Evolutionary conservation across 768 basidiomycete genomes (phyloP).

Genomic region (Lyophyllum decastes): DNA sequence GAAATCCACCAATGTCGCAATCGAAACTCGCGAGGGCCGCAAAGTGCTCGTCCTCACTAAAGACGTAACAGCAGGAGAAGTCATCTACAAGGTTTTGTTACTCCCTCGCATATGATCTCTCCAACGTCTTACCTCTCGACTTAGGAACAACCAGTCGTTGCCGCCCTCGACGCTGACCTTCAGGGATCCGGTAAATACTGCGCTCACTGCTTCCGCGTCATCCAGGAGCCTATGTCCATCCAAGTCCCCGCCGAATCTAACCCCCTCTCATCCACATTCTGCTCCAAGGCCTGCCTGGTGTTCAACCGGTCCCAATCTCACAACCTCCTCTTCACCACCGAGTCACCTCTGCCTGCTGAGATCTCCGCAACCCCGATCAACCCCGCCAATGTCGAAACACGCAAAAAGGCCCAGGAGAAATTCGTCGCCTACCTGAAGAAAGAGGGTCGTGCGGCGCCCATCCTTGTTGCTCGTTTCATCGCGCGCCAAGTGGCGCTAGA

Average conservation of each 20-base stretch:
- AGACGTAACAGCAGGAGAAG: constrained; percentile 69
- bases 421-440: constrained; percentile 58
- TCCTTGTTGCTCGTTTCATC: constrained; percentile 72
- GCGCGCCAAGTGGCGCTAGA: constrained; percentile 71
- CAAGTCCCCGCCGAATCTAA: constrained; percentile 44
- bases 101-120: not conserved
- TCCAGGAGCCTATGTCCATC: constrained; percentile 49
- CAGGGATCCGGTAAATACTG: constrained; percentile 70
- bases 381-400: constrained; percentile 38
- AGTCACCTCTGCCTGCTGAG: constrained; percentile 57
- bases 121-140: constrained; percentile 1
- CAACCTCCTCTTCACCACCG: constrained; percentile 69
- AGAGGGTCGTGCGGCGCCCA: constrained; percentile 41
- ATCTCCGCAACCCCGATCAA: constrained; percentile 29
- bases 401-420: constrained; percentile 59
- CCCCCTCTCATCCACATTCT: constrained; percentile 63
- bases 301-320: constrained; percentile 61
- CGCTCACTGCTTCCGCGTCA: constrained; percentile 67
- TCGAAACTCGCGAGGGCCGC: constrained; percentile 46
- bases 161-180: constrained; percentile 72
- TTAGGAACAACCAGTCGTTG: constrained; percentile 77
- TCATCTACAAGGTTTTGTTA: constrained; percentile 68
- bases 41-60: constrained; percentile 64
- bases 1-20: constrained; percentile 66
- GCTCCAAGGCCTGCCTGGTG: constrained; percentile 67